Evolutionary conservation across 2,329 filamentous ascomycete species (phyloP), one percentile per base, ranked within the genome.

Genomic region (Diaporthe capsici): DNA sequence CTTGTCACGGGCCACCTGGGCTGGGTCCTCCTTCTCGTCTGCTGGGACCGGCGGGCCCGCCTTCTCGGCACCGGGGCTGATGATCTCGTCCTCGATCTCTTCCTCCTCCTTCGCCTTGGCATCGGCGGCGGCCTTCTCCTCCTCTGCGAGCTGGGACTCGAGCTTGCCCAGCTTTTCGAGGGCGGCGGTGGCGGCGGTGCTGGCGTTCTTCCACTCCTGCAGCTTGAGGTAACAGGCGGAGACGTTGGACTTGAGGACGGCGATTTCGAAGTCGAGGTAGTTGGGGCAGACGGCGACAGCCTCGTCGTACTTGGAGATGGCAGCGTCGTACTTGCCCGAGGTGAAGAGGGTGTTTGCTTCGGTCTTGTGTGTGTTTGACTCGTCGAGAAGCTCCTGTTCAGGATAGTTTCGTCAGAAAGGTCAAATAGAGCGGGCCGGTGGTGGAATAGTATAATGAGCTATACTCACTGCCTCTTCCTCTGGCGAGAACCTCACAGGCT

Each of bases 171-270:
- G 85, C 0, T 90, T 88, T 15, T 96, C 93, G 0, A 98, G 82
- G 2, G 95, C 93, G 15, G 90, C 88, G 0, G 92, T 94, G 0
- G 96, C 95, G 13, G 91, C 89, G 67, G 93, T 92, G 58, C 95
- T 89, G 13, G 95, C 94, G 42, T 94, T 92, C 79, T 96, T 95
- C 94, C 95, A 98, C 77, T 96, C 93, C 76, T 92, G 88, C 4
- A 97, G 87, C 82, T 97, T 97, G 73, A 98, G 84, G 80, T 98
- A 92, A 82, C 95, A 98, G 13, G 96, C 96, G 2, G 96, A 91
- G 78, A 98, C 93, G 86, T 98, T 98, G 82, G 94, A 95, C 76
- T 93, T 92, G 8, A 98, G 88, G 13, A 98, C 94, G 37, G 96
- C 95, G 77, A 96, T 88, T 79, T 98, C 95, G 85, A 95, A 98